Conservation (phyloP, 225 moss, liverwort and hornwort genomes). For the Physcomitrium patens region DNA sequence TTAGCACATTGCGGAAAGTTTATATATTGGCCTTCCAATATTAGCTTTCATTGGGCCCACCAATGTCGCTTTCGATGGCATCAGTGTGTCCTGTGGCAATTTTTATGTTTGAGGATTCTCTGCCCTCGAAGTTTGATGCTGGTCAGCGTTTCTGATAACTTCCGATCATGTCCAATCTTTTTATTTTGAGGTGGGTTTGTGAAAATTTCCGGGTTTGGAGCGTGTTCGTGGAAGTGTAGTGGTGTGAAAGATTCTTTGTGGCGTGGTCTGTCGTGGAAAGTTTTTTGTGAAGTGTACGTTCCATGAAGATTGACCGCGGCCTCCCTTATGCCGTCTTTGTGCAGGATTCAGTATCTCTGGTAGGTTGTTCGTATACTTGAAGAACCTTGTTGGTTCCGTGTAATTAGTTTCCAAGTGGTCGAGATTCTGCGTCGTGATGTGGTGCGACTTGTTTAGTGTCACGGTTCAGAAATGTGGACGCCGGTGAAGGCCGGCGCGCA, state of each 20-base stretch:
- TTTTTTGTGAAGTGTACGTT: slow-evolving; percentile 7
- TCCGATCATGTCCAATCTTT: too few species aligned
- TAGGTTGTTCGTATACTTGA: neutral
- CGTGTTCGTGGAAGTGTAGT: slow-evolving; percentile 5
- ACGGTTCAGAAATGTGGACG: slow-evolving; percentile 10
- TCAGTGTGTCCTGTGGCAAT: too few species aligned
- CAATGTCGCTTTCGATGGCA: too few species aligned
- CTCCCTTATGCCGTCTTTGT: neutral
- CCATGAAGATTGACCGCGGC: neutral
- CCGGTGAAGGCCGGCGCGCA: neutral
- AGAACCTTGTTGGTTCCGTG: neutral
- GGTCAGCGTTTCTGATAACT: too few species aligned
- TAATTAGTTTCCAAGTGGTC: neutral
- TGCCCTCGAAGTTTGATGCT: too few species aligned
- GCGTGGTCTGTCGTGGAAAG: slow-evolving; percentile 19
- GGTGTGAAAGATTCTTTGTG: slow-evolving; percentile 15
- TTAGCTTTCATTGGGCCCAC: too few species aligned
- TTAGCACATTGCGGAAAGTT: too few species aligned
- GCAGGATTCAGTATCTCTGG: neutral
- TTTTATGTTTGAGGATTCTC: too few species aligned
- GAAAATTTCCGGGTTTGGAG: neutral
- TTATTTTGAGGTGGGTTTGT: neutral
- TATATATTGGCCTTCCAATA: too few species aligned
- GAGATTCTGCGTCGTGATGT: slow-evolving; percentile 5
- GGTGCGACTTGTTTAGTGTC: slow-evolving; percentile 4